These are phyloP conservation scores for Pseudogymnoascus sp. DNA, from an alignment of 2,329 filamentous ascomycete species.

Conservation along the genomic window DNA sequence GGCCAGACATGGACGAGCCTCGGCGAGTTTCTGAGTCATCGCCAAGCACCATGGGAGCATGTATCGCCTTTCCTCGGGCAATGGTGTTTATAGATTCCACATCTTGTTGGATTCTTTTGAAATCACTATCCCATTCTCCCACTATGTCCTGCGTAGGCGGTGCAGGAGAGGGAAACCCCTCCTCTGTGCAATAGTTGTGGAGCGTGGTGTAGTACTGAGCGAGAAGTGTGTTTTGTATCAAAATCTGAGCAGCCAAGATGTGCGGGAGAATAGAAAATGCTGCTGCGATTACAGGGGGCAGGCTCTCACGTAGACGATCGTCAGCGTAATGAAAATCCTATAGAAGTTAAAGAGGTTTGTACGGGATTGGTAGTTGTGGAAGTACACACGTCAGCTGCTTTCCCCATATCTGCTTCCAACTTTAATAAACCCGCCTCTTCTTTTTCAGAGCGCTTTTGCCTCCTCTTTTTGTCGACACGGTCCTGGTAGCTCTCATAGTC, in stretches of 20 bases:
- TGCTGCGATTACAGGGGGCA: conserved; percentile 65
- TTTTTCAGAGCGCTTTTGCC: conserved; percentile 62
- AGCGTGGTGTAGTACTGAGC: conserved; percentile 73
- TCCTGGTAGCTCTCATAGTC: conserved; percentile 76
- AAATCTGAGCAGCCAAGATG: conserved; percentile 62
- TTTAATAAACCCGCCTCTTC: conserved; percentile 67
- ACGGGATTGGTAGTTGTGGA: not conserved
- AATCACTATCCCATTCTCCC: conserved; percentile 56
- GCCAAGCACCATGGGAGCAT: conserved; percentile 40
- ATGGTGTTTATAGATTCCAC: conserved; percentile 60
- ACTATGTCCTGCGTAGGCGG: conserved; percentile 68
- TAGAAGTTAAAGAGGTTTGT: conserved; percentile 14
- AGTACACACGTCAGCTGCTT: conserved; percentile 52
- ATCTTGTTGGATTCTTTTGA: conserved; percentile 57
- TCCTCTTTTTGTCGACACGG: conserved; percentile 63
- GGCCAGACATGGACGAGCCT: conserved; percentile 24
- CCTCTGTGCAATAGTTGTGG: conserved; percentile 64
- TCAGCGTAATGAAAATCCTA: conserved; percentile 71
- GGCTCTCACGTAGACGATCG: conserved; percentile 61
- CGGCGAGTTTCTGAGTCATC: conserved; percentile 26
- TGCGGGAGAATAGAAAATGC: conserved; percentile 69
- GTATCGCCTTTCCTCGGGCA: conserved; percentile 59
- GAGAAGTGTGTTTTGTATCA: conserved; percentile 71
- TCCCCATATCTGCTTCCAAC: conserved; percentile 62
- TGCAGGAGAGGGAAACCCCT: conserved; percentile 63